These are phyloP conservation scores for Typha latifolia DNA, from an alignment of 176 grass and related monocot species.

Conservation along the genomic window DNA sequence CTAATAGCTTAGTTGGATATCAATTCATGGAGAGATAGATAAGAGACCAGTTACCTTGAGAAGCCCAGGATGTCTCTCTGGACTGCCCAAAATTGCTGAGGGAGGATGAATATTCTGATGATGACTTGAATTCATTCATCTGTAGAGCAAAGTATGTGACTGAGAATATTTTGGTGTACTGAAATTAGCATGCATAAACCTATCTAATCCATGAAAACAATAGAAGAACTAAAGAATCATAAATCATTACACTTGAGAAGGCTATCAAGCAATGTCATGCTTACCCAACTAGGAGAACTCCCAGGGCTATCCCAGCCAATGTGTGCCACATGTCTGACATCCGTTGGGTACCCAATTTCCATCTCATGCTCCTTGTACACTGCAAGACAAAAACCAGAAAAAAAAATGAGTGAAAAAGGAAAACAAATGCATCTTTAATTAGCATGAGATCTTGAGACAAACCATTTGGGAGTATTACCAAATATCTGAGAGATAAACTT, in stretches of 20 bases:
- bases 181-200: no score
- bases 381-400: conserved; percentile 8
- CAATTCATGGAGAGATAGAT: no score
- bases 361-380: conserved; percentile 66
- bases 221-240: not conserved
- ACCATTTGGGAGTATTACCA: conserved; percentile 16
- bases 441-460: not conserved
- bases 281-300: conserved; percentile 57
- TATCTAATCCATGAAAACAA: no score
- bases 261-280: not conserved
- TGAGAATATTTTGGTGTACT: not conserved
- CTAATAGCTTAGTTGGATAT: no score
- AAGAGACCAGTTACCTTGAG: conserved; percentile 35
- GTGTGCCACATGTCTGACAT: conserved; percentile 73
- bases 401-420: not conserved
- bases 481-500: conserved; percentile 73
- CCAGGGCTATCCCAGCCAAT: conserved; percentile 42
- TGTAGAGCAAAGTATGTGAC: conserved; percentile 11
- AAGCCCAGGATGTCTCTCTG: conserved; percentile 43
- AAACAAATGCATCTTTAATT: not conserved
- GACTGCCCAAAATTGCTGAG: conserved; percentile 30
- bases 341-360: conserved; percentile 51
- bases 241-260: not conserved
- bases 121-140: conserved; percentile 34
- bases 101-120: conserved; percentile 26